Evolutionary conservation across 805 yeast genomes (phyloP).

Genomic region (Kazachstania kunashirensis): DNA sequence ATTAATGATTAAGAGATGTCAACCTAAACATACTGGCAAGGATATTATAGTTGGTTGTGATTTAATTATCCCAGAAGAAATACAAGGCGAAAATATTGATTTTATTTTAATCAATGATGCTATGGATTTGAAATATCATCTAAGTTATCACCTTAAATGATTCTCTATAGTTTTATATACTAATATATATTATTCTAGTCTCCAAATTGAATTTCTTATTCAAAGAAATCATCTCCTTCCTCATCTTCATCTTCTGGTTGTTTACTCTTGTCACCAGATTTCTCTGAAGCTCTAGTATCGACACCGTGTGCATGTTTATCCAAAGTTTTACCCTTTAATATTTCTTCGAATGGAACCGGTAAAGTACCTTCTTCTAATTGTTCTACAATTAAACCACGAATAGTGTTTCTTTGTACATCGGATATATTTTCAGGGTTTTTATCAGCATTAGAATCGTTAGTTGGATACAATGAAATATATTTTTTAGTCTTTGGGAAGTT

Average conservation of each 20-base stretch:
- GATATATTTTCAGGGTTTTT: constrained; percentile 31
- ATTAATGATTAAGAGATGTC: constrained; percentile 61
- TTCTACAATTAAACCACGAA: constrained; percentile 43
- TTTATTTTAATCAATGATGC: constrained; percentile 58
- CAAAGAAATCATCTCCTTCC: constrained; percentile 39
- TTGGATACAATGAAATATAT: constrained; percentile 70
- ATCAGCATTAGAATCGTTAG: constrained; percentile 33
- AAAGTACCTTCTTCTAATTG: constrained; percentile 45
- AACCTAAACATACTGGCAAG: constrained; percentile 38
- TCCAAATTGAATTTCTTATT: too few species aligned
- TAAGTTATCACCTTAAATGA: constrained; percentile 14
- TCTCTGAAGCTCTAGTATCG: constrained; percentile 7
- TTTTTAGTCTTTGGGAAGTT: constrained; percentile 72
- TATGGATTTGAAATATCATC: constrained; percentile 41
- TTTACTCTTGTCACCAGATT: constrained; percentile 4
- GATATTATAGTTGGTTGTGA: constrained; percentile 31
- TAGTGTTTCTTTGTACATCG: constrained; percentile 36
- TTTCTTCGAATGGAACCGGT: constrained; percentile 46
- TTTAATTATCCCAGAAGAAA: constrained; percentile 40
- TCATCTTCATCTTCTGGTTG: constrained; percentile 24
- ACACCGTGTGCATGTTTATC: constrained; percentile 22
- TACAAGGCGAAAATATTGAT: constrained; percentile 37
- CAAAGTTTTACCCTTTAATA: constrained; percentile 30
- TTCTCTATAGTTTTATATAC: neutral
- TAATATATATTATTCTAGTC: too few species aligned